Percentiles rank a stretch among this genome's conserved stretches.
These are phyloP conservation scores for Fusarium dimerum DNA, from an alignment of 2,329 filamentous ascomycete genomes.

Conservation along the genomic window DNA sequence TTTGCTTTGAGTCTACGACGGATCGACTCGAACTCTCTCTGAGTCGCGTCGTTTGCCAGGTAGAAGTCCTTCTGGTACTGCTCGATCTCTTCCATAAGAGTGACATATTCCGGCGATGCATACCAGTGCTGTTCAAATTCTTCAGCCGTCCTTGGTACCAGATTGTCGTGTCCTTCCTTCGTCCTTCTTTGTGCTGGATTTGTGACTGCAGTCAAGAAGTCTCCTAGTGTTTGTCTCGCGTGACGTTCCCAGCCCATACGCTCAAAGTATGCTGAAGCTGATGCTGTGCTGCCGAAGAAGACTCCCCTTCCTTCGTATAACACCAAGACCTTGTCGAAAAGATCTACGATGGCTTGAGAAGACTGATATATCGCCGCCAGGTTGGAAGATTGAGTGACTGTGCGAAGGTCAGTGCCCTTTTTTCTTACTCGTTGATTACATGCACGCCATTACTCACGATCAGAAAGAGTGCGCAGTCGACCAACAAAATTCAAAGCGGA, in stretches of 20 bases:
- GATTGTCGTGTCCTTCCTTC: conserved; percentile 23
- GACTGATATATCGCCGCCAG: conserved; percentile 58
- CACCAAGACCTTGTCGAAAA: conserved; percentile 68
- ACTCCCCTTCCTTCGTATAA: conserved; percentile 68
- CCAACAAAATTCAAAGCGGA: conserved; percentile 52
- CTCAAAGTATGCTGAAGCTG: conserved; percentile 66
- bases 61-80: neutral
- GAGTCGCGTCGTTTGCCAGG: neutral
- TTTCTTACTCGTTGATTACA: no score
- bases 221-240: conserved; percentile 64
- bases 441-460: conserved; percentile 3
- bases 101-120: neutral
- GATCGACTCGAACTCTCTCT: neutral
- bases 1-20: conserved; percentile 1
- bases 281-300: conserved; percentile 62
- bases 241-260: conserved; percentile 63
- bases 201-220: conserved; percentile 66
- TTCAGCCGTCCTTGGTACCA: conserved; percentile 34
- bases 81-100: neutral
- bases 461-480: conserved; percentile 18
- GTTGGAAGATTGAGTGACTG: neutral
- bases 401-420: conserved; percentile 7
- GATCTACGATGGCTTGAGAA: conserved; percentile 40
- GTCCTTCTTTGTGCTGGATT: conserved; percentile 19
- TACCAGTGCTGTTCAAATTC: conserved; percentile 38